Conservation (phyloP, 805 yeast genomes). For the Candida gorgasii region DNA sequence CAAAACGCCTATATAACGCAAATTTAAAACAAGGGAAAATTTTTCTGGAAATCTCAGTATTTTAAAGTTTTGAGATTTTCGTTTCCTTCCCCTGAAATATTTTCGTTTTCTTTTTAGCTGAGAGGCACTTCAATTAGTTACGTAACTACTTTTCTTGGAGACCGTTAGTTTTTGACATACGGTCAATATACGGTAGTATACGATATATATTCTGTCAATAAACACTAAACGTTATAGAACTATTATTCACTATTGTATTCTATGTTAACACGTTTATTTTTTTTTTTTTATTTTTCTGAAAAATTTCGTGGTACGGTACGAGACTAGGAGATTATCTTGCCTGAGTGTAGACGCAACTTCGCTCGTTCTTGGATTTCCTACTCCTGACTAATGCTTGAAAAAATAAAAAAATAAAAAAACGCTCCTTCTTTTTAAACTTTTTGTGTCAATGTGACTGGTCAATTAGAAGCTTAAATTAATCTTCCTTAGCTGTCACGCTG, state of each 20-base stretch:
- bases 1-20: neutral
- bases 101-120: neutral
- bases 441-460: too few species aligned
- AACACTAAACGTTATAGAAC: too few species aligned
- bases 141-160: too few species aligned
- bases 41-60: slow-evolving; percentile 8
- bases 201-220: too few species aligned
- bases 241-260: too few species aligned
- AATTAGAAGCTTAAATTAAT: too few species aligned
- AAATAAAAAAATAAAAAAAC: neutral
- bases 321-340: neutral
- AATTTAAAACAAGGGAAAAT: slow-evolving; percentile 6
- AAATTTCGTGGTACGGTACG: neutral
- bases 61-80: slow-evolving; percentile 8
- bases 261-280: neutral
- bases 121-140: slow-evolving; percentile 1
- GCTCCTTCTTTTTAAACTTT: too few species aligned
- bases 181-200: too few species aligned
- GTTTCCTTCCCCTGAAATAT: slow-evolving; percentile 9
- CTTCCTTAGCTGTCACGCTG: too few species aligned
- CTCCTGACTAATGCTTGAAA: neutral
- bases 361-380: neutral
- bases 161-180: too few species aligned
- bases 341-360: neutral
- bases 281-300: too few species aligned